These are phyloP conservation scores for Melaleuca quinquenervia DNA, from an alignment of 345 rosid species.

Conservation along the genomic window DNA sequence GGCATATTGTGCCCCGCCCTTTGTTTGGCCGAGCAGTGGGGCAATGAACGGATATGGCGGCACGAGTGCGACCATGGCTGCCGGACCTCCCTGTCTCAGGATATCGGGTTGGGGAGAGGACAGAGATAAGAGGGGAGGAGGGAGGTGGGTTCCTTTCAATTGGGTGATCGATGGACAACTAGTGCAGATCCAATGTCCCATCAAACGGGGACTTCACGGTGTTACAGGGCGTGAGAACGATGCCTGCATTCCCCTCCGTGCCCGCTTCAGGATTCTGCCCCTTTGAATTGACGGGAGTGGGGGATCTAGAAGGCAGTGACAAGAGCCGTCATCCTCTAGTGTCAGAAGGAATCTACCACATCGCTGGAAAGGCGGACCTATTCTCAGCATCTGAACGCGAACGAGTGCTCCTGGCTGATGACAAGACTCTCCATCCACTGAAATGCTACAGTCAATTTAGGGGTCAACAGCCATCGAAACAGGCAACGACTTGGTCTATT, in stretches of 20 bases:
- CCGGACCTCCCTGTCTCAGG: not conserved
- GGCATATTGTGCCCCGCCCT: not conserved
- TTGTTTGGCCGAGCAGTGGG: not conserved
- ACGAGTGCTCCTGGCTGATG: not conserved
- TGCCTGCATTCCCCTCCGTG: not conserved
- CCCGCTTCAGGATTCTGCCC: not conserved
- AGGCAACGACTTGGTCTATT: not conserved
- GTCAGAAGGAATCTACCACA: not conserved
- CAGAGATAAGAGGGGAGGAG: not conserved
- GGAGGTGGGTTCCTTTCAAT: not conserved
- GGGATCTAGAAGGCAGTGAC: constrained; percentile 11
- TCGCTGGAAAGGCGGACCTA: not conserved
- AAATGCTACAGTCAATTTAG: no score
- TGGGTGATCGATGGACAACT: not conserved
- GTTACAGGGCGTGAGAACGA: no score
- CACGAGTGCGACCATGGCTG: not conserved
- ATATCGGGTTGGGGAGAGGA: not conserved
- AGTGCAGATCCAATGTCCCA: no score
- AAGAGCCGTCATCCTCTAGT: constrained; percentile 18
- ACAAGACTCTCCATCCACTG: not conserved
- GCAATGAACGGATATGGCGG: not conserved
- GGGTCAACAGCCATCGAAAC: not conserved
- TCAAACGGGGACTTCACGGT: no score
- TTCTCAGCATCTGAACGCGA: not conserved
- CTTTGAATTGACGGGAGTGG: not conserved